These are phyloP conservation scores for Eucalyptus lansdowneana DNA, from an alignment of 345 rosid genomes.

Conservation along the genomic window DNA sequence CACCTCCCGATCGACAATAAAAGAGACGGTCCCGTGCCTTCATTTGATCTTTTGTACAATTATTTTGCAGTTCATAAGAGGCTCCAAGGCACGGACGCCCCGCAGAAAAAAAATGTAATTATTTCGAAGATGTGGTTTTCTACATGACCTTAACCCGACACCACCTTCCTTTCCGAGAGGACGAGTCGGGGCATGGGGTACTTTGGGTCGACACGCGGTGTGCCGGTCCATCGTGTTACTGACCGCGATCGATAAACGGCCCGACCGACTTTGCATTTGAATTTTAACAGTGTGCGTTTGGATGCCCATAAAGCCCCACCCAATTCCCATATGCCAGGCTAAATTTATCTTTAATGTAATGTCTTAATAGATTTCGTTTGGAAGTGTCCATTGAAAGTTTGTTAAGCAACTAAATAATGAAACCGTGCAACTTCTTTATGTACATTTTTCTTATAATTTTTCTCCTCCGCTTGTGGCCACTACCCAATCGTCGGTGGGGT, in stretches of 20 bases:
- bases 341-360: not conserved
- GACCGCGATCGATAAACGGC: not conserved
- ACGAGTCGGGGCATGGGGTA: not conserved
- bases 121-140: not conserved
- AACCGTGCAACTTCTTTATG: not conserved
- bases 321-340: not conserved
- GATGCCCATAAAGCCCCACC: not conserved
- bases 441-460: not conserved
- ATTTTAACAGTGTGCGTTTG: not conserved
- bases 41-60: not conserved
- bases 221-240: not conserved
- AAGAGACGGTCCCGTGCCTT: not conserved
- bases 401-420: not conserved
- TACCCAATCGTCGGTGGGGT: rapidly evolving
- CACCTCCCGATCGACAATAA: too few relatives aligned
- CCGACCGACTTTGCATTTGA: not conserved
- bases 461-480: too few relatives aligned
- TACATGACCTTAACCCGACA: not conserved
- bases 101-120: not conserved
- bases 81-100: not conserved
- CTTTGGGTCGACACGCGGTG: too few relatives aligned
- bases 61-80: not conserved
- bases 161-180: not conserved
- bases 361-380: not conserved
- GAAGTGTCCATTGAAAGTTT: not conserved